phyloP scores from a whole-genome alignment of 1,284 basidiomycete species.

The Cystobasidiaceae sp. region DNA sequence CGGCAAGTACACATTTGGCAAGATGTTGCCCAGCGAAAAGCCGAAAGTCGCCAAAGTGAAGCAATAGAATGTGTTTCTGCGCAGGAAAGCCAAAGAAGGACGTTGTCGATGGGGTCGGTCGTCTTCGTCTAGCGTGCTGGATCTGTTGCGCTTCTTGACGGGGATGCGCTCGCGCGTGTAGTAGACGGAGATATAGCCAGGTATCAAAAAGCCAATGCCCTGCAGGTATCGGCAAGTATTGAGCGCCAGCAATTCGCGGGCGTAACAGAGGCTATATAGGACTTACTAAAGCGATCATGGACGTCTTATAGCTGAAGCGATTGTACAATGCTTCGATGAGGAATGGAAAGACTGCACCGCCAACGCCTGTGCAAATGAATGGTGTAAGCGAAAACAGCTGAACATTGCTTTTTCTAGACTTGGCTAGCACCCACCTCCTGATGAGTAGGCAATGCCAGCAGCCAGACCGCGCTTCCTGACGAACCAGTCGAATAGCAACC shows the following conservation, averaged over 20 bases:
- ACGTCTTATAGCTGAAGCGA: slow-evolving; percentile 46
- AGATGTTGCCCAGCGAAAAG: slow-evolving; percentile 47
- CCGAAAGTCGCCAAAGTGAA: slow-evolving; percentile 41
- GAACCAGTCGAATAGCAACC: slow-evolving; percentile 48
- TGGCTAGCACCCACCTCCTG: no score
- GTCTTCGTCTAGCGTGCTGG: not conserved
- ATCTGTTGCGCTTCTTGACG: slow-evolving; percentile 15
- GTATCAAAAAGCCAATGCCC: slow-evolving; percentile 40
- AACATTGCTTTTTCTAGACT: no score
- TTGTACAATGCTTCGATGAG: slow-evolving; percentile 43
- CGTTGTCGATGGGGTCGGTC: not conserved
- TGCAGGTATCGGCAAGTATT: not conserved
- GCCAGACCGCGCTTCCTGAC: slow-evolving; percentile 42
- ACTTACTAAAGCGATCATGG: slow-evolving; percentile 45
- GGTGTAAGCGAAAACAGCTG: slow-evolving; percentile 46
- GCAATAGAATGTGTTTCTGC: slow-evolving; percentile 37
- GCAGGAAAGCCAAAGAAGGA: slow-evolving; percentile 41
- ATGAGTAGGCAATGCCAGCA: no score
- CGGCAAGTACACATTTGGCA: slow-evolving; percentile 47
- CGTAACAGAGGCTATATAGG: not conserved
- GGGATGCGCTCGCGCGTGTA: slow-evolving; percentile 46
- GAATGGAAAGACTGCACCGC: slow-evolving; percentile 47
- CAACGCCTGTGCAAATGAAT: slow-evolving; percentile 38
- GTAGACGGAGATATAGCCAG: slow-evolving; percentile 42
- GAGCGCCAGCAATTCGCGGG: no score